A percentile compares a stretch with the other conserved stretches of the same genome.
These are phyloP conservation scores for Ogataea thermomethanolica DNA, from an alignment of 805 yeast genomes.

Conservation along the genomic window DNA sequence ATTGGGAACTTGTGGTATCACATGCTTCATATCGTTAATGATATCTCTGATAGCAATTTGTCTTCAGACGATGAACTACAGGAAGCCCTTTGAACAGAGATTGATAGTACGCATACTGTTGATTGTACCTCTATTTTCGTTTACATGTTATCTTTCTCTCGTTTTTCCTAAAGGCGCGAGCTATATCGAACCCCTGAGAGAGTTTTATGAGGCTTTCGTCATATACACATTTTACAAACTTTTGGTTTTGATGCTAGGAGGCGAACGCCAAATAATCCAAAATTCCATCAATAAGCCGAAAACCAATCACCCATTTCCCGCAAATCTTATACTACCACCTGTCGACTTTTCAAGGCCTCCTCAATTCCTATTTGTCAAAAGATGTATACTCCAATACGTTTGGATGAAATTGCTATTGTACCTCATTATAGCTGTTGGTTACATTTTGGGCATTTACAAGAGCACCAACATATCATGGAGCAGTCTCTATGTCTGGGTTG, in stretches of 20 bases:
- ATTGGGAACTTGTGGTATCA: slow-evolving; percentile 22
- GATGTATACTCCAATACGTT: slow-evolving; percentile 89
- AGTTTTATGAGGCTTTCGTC: slow-evolving; percentile 93
- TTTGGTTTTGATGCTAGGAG: slow-evolving; percentile 81
- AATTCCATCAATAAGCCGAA: slow-evolving; percentile 60
- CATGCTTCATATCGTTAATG: slow-evolving; percentile 30
- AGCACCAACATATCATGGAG: slow-evolving; percentile 45
- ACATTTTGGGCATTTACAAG: slow-evolving; percentile 47
- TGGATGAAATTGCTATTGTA: slow-evolving; percentile 91
- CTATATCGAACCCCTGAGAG: slow-evolving; percentile 71
- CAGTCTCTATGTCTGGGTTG: slow-evolving; percentile 61
- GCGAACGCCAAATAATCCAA: slow-evolving; percentile 81
- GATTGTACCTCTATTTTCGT: slow-evolving; percentile 77
- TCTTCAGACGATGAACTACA: slow-evolving; percentile 63
- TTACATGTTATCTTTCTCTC: slow-evolving; percentile 61
- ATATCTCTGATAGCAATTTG: slow-evolving; percentile 45
- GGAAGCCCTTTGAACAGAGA: slow-evolving; percentile 88
- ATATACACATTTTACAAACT: slow-evolving; percentile 88
- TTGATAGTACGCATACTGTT: slow-evolving; percentile 76
- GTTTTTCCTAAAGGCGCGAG: slow-evolving; percentile 42
- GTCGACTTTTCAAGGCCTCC: slow-evolving; percentile 86
- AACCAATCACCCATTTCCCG: slow-evolving; percentile 56
- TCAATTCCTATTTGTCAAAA: slow-evolving; percentile 69
- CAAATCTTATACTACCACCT: slow-evolving; percentile 47
- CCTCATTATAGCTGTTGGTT: slow-evolving; percentile 45